Percentiles rank a stretch among this genome's conserved stretches.
Conservation (phyloP, 306 rosid genomes). For the Sesbania bispinosa region DNA sequence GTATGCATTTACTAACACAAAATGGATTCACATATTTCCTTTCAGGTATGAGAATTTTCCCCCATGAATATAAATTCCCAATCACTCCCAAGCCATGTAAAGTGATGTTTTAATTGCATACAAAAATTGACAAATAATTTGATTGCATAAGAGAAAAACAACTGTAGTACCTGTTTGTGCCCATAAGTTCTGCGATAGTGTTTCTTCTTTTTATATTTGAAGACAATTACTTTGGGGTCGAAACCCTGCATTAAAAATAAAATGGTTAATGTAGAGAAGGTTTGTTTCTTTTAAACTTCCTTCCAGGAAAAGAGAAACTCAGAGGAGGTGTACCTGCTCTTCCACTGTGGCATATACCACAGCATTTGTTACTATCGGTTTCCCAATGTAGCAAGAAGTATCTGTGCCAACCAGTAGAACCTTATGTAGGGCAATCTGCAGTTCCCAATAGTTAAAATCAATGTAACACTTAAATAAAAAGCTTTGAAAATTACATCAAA, state of each 20-base stretch:
- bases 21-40: not conserved
- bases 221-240: conserved; percentile 75
- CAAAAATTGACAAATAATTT: not conserved
- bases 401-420: conserved; percentile 93
- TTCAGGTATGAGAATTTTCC: not conserved
- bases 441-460: conserved; percentile 22
- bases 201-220: conserved; percentile 89
- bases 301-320: not conserved
- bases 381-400: conserved; percentile 73
- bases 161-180: conserved; percentile 73
- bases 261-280: conserved; percentile 9
- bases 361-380: conserved; percentile 92
- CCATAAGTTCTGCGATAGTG: conserved; percentile 85
- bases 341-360: conserved; percentile 95
- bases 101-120: not conserved
- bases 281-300: not conserved
- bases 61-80: not conserved
- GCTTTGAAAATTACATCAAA: not conserved
- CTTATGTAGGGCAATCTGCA: conserved; percentile 78
- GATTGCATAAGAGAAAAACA: not conserved
- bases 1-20: not conserved
- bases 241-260: conserved; percentile 52
- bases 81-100: not conserved
- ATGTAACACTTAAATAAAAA: not conserved
- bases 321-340: conserved; percentile 65